Base-by-base conservation (phyloP, 1,284 basidiomycete genomes). In the Meira nashicola region DNA sequence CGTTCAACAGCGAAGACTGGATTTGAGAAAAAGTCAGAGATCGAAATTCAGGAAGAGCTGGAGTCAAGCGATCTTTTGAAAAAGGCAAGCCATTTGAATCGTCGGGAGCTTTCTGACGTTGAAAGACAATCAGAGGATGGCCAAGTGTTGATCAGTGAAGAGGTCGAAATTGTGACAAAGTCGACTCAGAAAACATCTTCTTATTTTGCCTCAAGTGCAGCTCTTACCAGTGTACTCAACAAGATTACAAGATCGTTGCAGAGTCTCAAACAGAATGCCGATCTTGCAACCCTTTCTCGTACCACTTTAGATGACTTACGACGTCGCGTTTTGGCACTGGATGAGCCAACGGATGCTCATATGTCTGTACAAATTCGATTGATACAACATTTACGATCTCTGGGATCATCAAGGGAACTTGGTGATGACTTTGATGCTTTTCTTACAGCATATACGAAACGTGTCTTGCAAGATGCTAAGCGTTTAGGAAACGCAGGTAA, bases 81-180 rank as follows among this genome's bases (percentile, higher is more conserved):
- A 12, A 25, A 21, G 5, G 46, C 46, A 14, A 21, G 17, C 14
- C 46, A 48, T 12, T 23, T 48, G 28, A 33, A 33, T 33, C 28
- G 28, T 33, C 3, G 28, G 28, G 28, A 33, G 28, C 28, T 33
- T 4, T 33, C 28, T 33, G 28, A 33, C 28, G 28, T 33, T 66
- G 93, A 97, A 79, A 87, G 91, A 78, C 93, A 98, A 81, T 85
- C 94, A 73, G 98, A 99, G 79, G 93, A 97, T 80, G 98, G 93
- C 94, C 94, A 97, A 83, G 43, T 25, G 2, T 25, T 44, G 17
- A 44, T 17, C 9, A 9, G 43, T 17, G 43, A 44, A 44, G 17
- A 25, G 3, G 43, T 44, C 8, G 28, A 33, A 8, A 33, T 33
- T 33, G 28, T 33, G 4, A 33, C 28, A 33, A 33, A 33, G 28